Percentiles rank a stretch among this genome's conserved stretches.
These are phyloP conservation scores for Zygosaccharomyces sapae DNA, from an alignment of 1,139 yeast species.

Conservation along the genomic window DNA sequence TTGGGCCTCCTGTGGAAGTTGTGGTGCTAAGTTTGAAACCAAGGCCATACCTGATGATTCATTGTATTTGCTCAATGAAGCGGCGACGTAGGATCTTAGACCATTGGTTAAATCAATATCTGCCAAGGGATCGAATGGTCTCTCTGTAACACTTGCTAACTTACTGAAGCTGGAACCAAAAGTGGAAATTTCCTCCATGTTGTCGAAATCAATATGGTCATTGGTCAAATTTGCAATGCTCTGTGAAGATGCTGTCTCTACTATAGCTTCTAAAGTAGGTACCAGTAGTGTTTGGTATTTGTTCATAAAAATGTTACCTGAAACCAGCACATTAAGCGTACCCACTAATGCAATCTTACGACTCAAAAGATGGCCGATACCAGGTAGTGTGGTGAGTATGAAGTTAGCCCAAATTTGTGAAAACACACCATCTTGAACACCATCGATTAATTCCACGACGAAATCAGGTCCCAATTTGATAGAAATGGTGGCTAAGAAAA, in stretches of 20 bases:
- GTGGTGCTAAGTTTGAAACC: conserved; percentile 33
- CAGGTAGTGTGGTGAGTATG: conserved; percentile 61
- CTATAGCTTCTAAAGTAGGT: conserved; percentile 50
- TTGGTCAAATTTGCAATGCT: conserved; percentile 35
- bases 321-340: conserved; percentile 49
- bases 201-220: conserved; percentile 40
- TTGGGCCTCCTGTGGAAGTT: conserved; percentile 40
- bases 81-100: conserved; percentile 38
- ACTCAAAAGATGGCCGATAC: conserved; percentile 64
- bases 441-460: conserved; percentile 41
- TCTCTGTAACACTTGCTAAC: conserved; percentile 57
- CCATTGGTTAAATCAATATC: conserved; percentile 42
- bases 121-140: conserved; percentile 67
- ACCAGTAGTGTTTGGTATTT: conserved; percentile 45
- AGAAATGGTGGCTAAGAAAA: conserved; percentile 53
- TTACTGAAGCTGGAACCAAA: conserved; percentile 85
- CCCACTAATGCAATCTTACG: conserved; percentile 78
- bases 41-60: conserved; percentile 28
- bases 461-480: conserved; percentile 42
- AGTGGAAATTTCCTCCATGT: conserved; percentile 44
- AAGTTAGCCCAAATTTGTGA: conserved; percentile 61
- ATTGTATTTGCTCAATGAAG: conserved; percentile 34
- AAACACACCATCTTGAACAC: conserved; percentile 44
- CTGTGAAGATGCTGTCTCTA: conserved; percentile 42
- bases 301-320: conserved; percentile 38